Conservation (phyloP, 2,329 filamentous ascomycete species). For the Fusarium longipes region DNA sequence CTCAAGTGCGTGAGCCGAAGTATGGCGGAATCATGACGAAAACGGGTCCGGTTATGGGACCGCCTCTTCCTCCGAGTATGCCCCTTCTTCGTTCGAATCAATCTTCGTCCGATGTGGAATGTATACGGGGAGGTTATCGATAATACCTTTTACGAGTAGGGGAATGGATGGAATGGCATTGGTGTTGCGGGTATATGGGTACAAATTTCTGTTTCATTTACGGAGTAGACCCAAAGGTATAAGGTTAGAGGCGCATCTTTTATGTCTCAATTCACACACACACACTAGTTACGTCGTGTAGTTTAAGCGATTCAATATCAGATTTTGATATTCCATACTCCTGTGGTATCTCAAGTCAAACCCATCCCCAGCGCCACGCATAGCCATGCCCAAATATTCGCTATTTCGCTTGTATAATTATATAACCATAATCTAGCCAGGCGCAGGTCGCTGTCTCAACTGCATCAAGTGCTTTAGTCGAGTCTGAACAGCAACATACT, state of each 20-base stretch:
- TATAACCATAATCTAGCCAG: conserved; percentile 37
- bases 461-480: conserved; percentile 58
- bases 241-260: conserved; percentile 16
- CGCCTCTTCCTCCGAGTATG: background rate
- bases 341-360: conserved; percentile 47
- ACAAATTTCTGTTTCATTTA: conserved; percentile 5
- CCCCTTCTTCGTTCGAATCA: background rate
- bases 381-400: conserved; percentile 30
- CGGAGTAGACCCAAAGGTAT: background rate
- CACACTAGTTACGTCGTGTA: background rate
- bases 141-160: conserved; percentile 20
- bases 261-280: conserved; percentile 2
- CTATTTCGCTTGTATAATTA: background rate
- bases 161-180: conserved; percentile 9
- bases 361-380: conserved; percentile 45
- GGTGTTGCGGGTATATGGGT: conserved; percentile 28
- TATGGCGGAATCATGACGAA: conserved; percentile 10
- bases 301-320: conserved; percentile 7
- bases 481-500: conserved; percentile 56
- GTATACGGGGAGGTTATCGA: background rate
- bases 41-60: background rate
- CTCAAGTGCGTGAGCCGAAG: conserved; percentile 1
- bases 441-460: conserved; percentile 53
- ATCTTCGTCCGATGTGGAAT: background rate
- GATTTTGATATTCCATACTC: conserved; percentile 37